Conservation (phyloP, 768 basidiomycete genomes). For the Agaricus sinodeliciosus region DNA sequence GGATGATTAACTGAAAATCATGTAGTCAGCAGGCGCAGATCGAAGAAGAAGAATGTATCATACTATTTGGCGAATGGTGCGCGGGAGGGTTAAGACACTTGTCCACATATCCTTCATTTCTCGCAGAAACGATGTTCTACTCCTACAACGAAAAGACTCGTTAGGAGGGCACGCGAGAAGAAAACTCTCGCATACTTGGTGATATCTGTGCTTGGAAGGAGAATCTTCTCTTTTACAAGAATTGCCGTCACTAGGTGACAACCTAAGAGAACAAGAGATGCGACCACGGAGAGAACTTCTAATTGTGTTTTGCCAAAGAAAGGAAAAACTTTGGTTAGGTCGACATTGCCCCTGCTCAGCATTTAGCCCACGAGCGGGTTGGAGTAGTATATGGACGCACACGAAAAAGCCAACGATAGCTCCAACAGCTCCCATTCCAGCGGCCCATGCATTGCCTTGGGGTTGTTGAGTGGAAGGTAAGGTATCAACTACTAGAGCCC, state of each 20-base stretch:
- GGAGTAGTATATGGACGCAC: constrained; percentile 36
- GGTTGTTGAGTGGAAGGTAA: constrained; percentile 72
- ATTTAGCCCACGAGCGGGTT: neutral
- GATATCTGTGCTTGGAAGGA: constrained; percentile 30
- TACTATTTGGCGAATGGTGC: constrained; percentile 75
- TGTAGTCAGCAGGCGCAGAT: neutral
- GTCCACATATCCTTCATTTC: constrained; percentile 65
- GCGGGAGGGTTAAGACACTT: constrained; percentile 64
- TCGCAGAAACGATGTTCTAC: constrained; percentile 25
- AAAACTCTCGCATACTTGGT: constrained; percentile 14
- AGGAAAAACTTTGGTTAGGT: constrained; percentile 64
- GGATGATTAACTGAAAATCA: constrained; percentile 55
- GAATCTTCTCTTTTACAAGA: constrained; percentile 67
- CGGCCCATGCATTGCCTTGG: constrained; percentile 91
- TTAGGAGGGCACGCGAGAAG: neutral
- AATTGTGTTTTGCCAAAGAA: constrained; percentile 77
- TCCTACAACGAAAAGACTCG: constrained; percentile 11
- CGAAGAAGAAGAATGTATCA: constrained; percentile 21
- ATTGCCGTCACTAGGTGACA: constrained; percentile 59
- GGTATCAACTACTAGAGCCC: constrained; percentile 85
- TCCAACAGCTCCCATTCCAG: constrained; percentile 85
- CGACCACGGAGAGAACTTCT: constrained; percentile 73
- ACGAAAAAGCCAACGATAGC: constrained; percentile 84
- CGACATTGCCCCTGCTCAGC: constrained; percentile 62
- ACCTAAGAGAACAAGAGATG: constrained; percentile 55